Base-by-base conservation (phyloP, 2,329 filamentous ascomycete genomes). In the Fusarium sp. region DNA sequence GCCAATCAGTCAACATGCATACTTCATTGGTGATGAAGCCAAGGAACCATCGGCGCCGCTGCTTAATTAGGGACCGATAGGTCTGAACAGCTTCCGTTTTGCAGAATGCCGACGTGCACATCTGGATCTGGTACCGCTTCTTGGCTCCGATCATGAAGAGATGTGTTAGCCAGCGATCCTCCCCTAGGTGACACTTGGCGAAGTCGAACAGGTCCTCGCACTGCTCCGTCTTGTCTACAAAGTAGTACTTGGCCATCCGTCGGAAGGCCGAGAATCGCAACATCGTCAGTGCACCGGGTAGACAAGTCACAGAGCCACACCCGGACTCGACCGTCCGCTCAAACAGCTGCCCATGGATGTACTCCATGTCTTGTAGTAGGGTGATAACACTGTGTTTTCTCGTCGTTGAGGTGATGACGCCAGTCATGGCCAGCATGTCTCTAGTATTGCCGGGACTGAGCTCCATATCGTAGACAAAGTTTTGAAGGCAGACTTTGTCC, bases 401-500 rank as follows among this genome's bases (percentile, higher is more conserved):
- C 0, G 96, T 98, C 0, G 95, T 98, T 1, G 95, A 96, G 2
- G 96, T 98, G 79, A 98, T 98, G 79, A 98, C 94, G 35, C 96
- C 96, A 16, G 96, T 98, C 94, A 98, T 98, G 62, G 96, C 96
- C 79, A 98, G 87, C 94, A 98, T 98, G 81, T 97, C 94, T 80
- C 92, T 91, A 80, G 93, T 91, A 84, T 95, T 97, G 64, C 95
- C 95, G 1, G 96, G 96, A 82, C 96, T 98, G 70, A 98, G 87
- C 83, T 98, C 95, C 96, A 98, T 98, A 81, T 98, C 96, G 83
- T 96, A 98, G 85, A 98, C 94, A 83, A 98, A 98, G 82, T 98
- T 98, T 81, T 98, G 96, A 69, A 98, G 90, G 81, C 96, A 98
- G 45, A 95, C 91, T 67, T 91, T 90, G 85, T 98, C 96, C 59